phyloP scores from a whole-genome alignment of 495 filamentous ascomycete genomes.

The Lasiosphaeria ovina region DNA sequence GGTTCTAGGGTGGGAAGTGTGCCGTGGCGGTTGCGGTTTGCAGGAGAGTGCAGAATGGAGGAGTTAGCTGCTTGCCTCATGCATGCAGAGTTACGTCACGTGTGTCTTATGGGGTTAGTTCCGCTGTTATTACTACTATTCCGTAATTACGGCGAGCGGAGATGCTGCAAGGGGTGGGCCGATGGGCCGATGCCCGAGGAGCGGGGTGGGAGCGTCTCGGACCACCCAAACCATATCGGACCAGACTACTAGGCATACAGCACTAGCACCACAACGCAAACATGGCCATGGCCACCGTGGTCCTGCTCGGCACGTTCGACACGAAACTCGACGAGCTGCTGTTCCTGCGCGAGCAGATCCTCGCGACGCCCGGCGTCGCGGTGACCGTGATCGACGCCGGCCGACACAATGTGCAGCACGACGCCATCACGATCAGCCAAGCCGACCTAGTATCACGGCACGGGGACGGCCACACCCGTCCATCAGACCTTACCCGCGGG shows the following conservation, averaged over 20 bases:
- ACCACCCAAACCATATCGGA: neutral
- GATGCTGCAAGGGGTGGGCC: too few relatives aligned
- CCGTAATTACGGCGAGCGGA: too few relatives aligned
- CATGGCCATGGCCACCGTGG: constrained; percentile 42
- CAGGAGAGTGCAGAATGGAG: neutral
- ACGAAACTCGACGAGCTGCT: constrained; percentile 63
- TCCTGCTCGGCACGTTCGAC: constrained; percentile 65
- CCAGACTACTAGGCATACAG: neutral
- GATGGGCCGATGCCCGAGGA: too few relatives aligned
- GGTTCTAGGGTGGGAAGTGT: too few relatives aligned
- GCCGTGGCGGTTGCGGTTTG: neutral
- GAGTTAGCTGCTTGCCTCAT: neutral
- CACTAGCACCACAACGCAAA: neutral
- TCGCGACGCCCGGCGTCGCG: constrained; percentile 20
- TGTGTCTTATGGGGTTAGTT: neutral
- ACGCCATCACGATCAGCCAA: constrained; percentile 49
- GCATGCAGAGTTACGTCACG: neutral
- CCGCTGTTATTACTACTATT: too few relatives aligned
- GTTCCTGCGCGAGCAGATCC: constrained; percentile 51
- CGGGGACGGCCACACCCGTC: neutral
- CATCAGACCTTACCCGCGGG: constrained; percentile 40
- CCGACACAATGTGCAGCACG: constrained; percentile 37
- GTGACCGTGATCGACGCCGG: constrained; percentile 60
- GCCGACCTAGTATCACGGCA: constrained; percentile 22
- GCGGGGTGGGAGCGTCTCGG: too few relatives aligned